Evolutionary conservation across 2,329 filamentous ascomycete genomes (phyloP).

Genomic region (Aphanoascus verrucosus): DNA sequence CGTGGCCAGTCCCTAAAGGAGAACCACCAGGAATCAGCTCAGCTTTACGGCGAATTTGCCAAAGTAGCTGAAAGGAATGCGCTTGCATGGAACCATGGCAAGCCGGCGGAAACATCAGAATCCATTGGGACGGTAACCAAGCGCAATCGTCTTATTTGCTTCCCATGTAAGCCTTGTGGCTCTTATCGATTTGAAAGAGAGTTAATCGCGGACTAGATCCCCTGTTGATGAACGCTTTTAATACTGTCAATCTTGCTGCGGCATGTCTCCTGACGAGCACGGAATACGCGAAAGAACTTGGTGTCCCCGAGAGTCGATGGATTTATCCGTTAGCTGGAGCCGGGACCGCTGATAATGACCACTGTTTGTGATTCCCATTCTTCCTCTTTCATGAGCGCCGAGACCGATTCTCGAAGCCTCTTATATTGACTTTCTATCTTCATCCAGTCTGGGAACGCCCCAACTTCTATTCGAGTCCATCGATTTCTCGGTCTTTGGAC

Average conservation of each 20-base stretch:
- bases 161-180: constrained; percentile 45
- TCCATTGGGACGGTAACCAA: constrained; percentile 45
- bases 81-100: constrained; percentile 49
- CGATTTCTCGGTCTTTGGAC: constrained; percentile 49
- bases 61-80: constrained; percentile 44
- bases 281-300: constrained; percentile 44
- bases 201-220: constrained; percentile 43
- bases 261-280: constrained; percentile 51
- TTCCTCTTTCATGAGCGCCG: not conserved
- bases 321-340: constrained; percentile 56
- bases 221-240: constrained; percentile 61
- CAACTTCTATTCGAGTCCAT: constrained; percentile 48
- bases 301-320: constrained; percentile 47
- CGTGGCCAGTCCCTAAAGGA: constrained; percentile 43
- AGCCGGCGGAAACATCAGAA: constrained; percentile 36
- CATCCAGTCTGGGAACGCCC: constrained; percentile 50
- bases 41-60: constrained; percentile 52
- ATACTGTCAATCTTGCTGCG: constrained; percentile 54
- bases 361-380: constrained; percentile 36
- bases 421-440: not conserved
- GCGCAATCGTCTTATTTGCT: constrained; percentile 58
- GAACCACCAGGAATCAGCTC: constrained; percentile 50
- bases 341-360: constrained; percentile 46
- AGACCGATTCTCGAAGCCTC: not conserved
- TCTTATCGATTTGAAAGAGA: not conserved